These are phyloP conservation scores for Suillus tomentosus DNA, from an alignment of 768 basidiomycete genomes.

Conservation along the genomic window DNA sequence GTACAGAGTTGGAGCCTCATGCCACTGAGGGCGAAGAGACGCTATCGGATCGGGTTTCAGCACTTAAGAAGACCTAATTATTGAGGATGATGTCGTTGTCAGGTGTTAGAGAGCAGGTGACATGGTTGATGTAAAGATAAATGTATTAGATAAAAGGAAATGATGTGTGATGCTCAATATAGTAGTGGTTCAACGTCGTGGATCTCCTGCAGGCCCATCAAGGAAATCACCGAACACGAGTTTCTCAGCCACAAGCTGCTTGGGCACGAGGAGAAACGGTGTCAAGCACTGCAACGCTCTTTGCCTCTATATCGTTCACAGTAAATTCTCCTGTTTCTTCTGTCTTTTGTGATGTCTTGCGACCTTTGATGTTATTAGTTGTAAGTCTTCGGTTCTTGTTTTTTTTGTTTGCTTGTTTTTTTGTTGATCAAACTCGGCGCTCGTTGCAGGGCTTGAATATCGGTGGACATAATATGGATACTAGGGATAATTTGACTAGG, in stretches of 20 bases:
- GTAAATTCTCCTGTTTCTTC: slow-evolving; percentile 16
- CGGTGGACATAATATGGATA: slow-evolving; percentile 32
- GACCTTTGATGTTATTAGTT: slow-evolving; percentile 25
- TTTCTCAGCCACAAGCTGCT: slow-evolving; percentile 35
- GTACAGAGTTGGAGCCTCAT: slow-evolving; percentile 68
- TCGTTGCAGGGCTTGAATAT: slow-evolving; percentile 35
- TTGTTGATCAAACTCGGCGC: slow-evolving; percentile 3
- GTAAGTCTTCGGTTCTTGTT: slow-evolving; percentile 14
- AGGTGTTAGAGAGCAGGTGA: slow-evolving; percentile 13
- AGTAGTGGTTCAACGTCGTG: slow-evolving; percentile 8
- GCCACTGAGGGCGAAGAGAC: slow-evolving; percentile 55
- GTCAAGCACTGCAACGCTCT: slow-evolving; percentile 14
- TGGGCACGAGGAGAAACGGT: slow-evolving; percentile 31
- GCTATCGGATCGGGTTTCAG: slow-evolving; percentile 37
- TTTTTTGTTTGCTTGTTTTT: slow-evolving; percentile 5
- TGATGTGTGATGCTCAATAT: slow-evolving; percentile 16
- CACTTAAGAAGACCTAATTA: slow-evolving; percentile 6
- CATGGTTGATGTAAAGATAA: slow-evolving; percentile 16
- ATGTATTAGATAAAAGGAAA: slow-evolving; percentile 12
- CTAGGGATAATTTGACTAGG: slow-evolving; percentile 33
- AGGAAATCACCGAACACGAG: slow-evolving; percentile 33
- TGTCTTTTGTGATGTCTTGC: slow-evolving; percentile 24
- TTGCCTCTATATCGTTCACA: slow-evolving; percentile 1
- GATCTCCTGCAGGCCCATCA: slow-evolving; percentile 17
- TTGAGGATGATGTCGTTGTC: slow-evolving; percentile 11